Base-by-base conservation (phyloP, 257 asterid genomes). In the Solanum pinnatisectum region DNA sequence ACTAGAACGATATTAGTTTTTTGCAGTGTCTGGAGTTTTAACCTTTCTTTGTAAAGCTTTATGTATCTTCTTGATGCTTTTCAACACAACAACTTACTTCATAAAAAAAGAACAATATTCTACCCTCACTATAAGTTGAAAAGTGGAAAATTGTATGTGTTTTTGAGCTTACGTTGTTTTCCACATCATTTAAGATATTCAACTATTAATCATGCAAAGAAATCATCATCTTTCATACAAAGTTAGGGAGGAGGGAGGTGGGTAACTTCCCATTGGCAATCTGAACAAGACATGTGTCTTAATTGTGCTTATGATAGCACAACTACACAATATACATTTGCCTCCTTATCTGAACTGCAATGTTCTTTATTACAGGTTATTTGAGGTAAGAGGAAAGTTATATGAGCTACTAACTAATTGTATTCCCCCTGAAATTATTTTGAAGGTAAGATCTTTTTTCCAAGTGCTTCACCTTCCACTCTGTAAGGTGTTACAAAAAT, bases 371-470 rank as follows among this genome's bases (percentile, higher is more conserved):
- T 88, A 36, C 91, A 97, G 99, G 95, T 89, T 97, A 93, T 97
- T 95, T 89, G 96, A 96, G 91, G 98, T 97, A 89, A 93, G 99
- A 87, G 99, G 99, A 86, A 96, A 95, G 93, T 91, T 97, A 82
- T 97, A 96, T 89, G 99, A 97, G 91, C 96, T 97, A 76, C 96
- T 96, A 71, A 90, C 94, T 89, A 97, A 97, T 89, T 97, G 99
- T 88, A 96, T 97, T 91, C 99, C 99, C 35, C 96, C 99, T 76
- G 99, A 96, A 87, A 91, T 96, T 73, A 92, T 97, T 83, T 87
- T 96, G 68, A 96, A 97, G 99, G 99, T 96, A 78, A 30, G 40
- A 52, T 6, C 25, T 71, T 70, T 10, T 59, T 27, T 74, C 35
- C 36, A 30, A 77, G 46, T 86, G 76, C 89, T 90, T 86, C 84